Percentiles rank a stretch among this genome's conserved stretches.
These are phyloP conservation scores for Yamadazyma atlantica DNA, from an alignment of 1,139 yeast species.

Conservation along the genomic window DNA sequence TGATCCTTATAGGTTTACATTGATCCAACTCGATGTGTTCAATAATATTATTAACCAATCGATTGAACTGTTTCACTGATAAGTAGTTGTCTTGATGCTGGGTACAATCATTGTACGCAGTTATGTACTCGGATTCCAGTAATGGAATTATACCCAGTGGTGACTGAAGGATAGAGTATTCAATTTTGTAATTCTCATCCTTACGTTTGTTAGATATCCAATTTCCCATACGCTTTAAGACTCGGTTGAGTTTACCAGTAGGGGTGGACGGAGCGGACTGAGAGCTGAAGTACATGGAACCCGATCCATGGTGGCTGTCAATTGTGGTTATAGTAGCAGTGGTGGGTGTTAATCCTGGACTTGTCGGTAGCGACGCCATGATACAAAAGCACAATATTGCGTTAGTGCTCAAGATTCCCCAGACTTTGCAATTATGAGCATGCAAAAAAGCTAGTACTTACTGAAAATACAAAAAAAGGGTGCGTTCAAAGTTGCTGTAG, in stretches of 20 bases:
- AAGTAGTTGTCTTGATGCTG: slow-evolving; percentile 14
- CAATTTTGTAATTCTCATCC: slow-evolving; percentile 21
- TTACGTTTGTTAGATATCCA: slow-evolving; percentile 6
- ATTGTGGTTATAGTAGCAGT: background rate
- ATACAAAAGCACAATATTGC: too few species aligned
- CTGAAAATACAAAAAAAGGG: too few species aligned
- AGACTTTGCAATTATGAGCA: background rate
- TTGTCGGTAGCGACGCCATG: slow-evolving; percentile 1
- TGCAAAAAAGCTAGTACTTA: too few species aligned
- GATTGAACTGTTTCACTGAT: slow-evolving; percentile 21
- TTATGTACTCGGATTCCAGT: slow-evolving; percentile 17
- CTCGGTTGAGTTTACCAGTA: slow-evolving; percentile 3
- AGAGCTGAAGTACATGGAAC: background rate
- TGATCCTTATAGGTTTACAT: slow-evolving; percentile 50
- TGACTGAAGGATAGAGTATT: slow-evolving; percentile 27
- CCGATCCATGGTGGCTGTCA: background rate
- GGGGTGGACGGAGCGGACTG: slow-evolving; percentile 1
- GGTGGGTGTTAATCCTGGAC: background rate
- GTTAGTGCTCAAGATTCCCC: too few species aligned
- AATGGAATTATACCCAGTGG: slow-evolving; percentile 18
- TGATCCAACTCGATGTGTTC: slow-evolving; percentile 23
- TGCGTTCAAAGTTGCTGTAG: too few species aligned
- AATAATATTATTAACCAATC: slow-evolving; percentile 19
- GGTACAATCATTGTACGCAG: slow-evolving; percentile 11
- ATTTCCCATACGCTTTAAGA: slow-evolving; percentile 7